Evolutionary conservation across 139 green algal genomes (phyloP).

Genomic region (Chloropicon primus): DNA sequence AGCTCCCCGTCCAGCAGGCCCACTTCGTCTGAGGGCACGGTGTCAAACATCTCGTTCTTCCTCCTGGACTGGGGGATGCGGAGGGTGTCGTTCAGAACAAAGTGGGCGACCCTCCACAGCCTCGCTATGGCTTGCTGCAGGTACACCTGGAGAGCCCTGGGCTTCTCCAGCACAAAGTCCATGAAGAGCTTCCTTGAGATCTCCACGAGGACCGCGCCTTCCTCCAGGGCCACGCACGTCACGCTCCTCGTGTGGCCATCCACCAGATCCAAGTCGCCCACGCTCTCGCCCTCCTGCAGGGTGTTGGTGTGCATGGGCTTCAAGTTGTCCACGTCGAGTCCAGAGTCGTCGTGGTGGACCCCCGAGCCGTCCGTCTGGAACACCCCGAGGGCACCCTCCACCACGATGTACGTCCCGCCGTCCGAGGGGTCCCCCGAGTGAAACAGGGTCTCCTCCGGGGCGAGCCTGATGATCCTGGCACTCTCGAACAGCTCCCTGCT

Average conservation of each 20-base stretch:
- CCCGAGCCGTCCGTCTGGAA: slow-evolving; percentile 27
- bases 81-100: slow-evolving; percentile 54
- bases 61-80: slow-evolving; percentile 5
- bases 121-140: slow-evolving; percentile 52
- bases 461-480: slow-evolving; percentile 26
- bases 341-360: slow-evolving; percentile 13
- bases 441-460: slow-evolving; percentile 34
- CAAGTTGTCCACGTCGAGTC: slow-evolving; percentile 6
- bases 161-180: slow-evolving; percentile 37
- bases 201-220: slow-evolving; percentile 37
- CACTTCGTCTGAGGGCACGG: background rate
- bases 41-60: background rate
- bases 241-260: slow-evolving; percentile 38
- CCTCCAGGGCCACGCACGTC: slow-evolving; percentile 47
- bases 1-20: background rate
- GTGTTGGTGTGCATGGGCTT: slow-evolving; percentile 38
- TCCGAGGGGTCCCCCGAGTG: slow-evolving; percentile 36
- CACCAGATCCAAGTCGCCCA: slow-evolving; percentile 62
- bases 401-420: slow-evolving; percentile 57
- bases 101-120: slow-evolving; percentile 66
- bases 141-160: slow-evolving; percentile 53
- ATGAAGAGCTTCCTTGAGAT: slow-evolving; percentile 49
- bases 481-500: slow-evolving; percentile 44
- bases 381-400: slow-evolving; percentile 49
- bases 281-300: slow-evolving; percentile 47